Evolutionary conservation across 352 stramenopile species (phyloP).

Genomic region (Aphanomyces astaci): DNA sequence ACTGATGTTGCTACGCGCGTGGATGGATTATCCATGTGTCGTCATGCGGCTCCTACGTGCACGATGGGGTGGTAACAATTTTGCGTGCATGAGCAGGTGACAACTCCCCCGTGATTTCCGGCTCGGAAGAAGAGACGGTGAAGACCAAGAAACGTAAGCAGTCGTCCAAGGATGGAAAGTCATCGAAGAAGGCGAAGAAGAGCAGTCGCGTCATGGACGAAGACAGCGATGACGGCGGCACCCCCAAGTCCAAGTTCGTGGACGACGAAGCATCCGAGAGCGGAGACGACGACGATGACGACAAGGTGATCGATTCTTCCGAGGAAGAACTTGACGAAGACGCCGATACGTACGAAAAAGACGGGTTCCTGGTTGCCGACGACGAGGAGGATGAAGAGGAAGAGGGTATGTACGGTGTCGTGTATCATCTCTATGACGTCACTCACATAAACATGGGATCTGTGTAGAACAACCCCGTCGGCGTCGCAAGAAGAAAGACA

Average conservation of each 20-base stretch:
- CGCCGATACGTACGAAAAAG: slow-evolving; percentile 84
- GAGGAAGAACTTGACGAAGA: slow-evolving; percentile 80
- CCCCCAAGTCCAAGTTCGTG: slow-evolving; percentile 70
- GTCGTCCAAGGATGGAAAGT: slow-evolving; percentile 34
- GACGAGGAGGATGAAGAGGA: slow-evolving; percentile 64
- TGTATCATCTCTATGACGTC: neutral
- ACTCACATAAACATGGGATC: too few relatives aligned
- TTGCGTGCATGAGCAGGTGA: neutral
- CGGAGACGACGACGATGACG: slow-evolving; percentile 44
- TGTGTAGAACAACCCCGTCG: slow-evolving; percentile 41
- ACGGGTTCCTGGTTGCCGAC: slow-evolving; percentile 84
- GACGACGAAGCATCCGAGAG: slow-evolving; percentile 86
- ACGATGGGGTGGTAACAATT: neutral
- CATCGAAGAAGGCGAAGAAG: slow-evolving; percentile 56
- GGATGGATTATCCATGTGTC: neutral
- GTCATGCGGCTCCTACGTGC: neutral
- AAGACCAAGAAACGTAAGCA: slow-evolving; percentile 35
- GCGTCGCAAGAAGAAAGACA: slow-evolving; percentile 77
- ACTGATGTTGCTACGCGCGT: neutral
- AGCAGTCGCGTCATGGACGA: slow-evolving; percentile 53
- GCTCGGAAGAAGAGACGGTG: slow-evolving; percentile 70
- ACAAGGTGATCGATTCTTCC: slow-evolving; percentile 37
- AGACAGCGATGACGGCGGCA: slow-evolving; percentile 53
- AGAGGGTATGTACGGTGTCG: slow-evolving; percentile 31
- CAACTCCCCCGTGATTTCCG: slow-evolving; percentile 69